A percentile compares a stretch with the other conserved stretches of the same genome.
Evolutionary conservation across 169 alveolate species (phyloP).

Genomic region (Blepharisma undulans): DNA sequence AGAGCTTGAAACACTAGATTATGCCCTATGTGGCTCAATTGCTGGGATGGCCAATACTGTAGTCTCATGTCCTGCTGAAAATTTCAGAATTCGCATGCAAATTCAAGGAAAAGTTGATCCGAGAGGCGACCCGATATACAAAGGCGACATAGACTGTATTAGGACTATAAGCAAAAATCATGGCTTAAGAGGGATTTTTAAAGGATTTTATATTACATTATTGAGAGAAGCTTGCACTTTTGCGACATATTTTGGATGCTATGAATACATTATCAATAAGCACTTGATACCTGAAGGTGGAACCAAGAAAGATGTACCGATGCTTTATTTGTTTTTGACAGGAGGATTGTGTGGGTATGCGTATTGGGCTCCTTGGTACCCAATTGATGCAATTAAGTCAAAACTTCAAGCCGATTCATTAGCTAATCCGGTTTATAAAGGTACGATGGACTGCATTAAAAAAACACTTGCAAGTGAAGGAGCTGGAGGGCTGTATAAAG

Average conservation of each 20-base stretch:
- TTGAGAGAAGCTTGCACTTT: constrained; percentile 31
- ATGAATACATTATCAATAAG: constrained; percentile 1
- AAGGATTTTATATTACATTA: constrained; percentile 12
- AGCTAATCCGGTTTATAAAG: constrained; percentile 19
- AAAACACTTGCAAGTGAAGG: constrained; percentile 23
- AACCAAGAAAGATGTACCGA: constrained; percentile 4
- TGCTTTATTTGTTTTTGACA: constrained; percentile 50
- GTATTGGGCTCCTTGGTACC: constrained; percentile 76
- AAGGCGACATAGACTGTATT: constrained; percentile 25
- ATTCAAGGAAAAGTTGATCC: constrained; percentile 41
- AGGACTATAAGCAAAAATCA: background rate
- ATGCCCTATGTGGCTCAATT: background rate
- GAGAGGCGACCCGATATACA: constrained; percentile 27
- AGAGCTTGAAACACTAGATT: constrained; percentile 1
- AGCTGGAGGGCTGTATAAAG: constrained; percentile 20
- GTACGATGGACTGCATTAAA: background rate
- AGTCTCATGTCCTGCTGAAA: constrained; percentile 27
- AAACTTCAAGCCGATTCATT: constrained; percentile 54
- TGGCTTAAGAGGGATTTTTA: constrained; percentile 1
- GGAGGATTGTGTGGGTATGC: constrained; percentile 78
- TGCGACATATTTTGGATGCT: constrained; percentile 23
- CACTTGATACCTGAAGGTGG: constrained; percentile 33
- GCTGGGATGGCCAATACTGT: constrained; percentile 25
- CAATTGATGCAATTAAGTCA: constrained; percentile 76
- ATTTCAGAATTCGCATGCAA: constrained; percentile 22